A percentile compares a stretch with the other conserved stretches of the same genome.
Conservation (phyloP, 2,329 filamentous ascomycete genomes). For the Cladophialophora immunda region DNA sequence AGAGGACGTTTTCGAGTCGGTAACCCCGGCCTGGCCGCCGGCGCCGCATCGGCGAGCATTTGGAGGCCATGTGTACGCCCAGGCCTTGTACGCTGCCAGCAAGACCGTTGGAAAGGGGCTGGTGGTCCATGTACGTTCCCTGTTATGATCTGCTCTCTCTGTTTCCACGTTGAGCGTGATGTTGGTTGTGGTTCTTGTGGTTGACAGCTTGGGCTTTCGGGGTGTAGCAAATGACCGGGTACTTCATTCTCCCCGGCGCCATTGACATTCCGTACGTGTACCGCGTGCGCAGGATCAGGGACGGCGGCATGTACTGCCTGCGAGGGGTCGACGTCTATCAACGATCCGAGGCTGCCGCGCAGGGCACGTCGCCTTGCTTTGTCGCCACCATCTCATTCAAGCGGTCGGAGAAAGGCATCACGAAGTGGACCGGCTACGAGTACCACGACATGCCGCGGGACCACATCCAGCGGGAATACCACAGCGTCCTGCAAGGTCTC, state of each 20-base stretch:
- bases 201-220: neutral
- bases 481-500: slow-evolving; percentile 44
- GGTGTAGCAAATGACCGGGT: slow-evolving; percentile 61
- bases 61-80: slow-evolving; percentile 66
- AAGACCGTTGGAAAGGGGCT: slow-evolving; percentile 62
- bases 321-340: slow-evolving; percentile 63
- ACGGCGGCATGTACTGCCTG: slow-evolving; percentile 62
- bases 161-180: neutral
- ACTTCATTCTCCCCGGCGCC: slow-evolving; percentile 60
- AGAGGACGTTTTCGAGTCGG: slow-evolving; percentile 32
- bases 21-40: slow-evolving; percentile 36
- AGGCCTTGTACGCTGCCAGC: slow-evolving; percentile 65
- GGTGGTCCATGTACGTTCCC: slow-evolving; percentile 57
- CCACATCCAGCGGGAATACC: slow-evolving; percentile 44
- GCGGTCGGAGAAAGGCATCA: slow-evolving; percentile 31
- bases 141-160: neutral
- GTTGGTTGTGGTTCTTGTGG: neutral
- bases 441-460: slow-evolving; percentile 40
- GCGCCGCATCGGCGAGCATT: slow-evolving; percentile 48
- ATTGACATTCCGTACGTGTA: slow-evolving; percentile 61
- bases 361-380: slow-evolving; percentile 32
- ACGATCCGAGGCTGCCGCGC: slow-evolving; percentile 43
- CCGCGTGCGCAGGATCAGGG: slow-evolving; percentile 59
- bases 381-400: slow-evolving; percentile 38
- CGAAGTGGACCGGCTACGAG: slow-evolving; percentile 29